Evolutionary conservation across 2,329 filamentous ascomycete species (phyloP).

Genomic region (Aspergillus viridinutans): DNA sequence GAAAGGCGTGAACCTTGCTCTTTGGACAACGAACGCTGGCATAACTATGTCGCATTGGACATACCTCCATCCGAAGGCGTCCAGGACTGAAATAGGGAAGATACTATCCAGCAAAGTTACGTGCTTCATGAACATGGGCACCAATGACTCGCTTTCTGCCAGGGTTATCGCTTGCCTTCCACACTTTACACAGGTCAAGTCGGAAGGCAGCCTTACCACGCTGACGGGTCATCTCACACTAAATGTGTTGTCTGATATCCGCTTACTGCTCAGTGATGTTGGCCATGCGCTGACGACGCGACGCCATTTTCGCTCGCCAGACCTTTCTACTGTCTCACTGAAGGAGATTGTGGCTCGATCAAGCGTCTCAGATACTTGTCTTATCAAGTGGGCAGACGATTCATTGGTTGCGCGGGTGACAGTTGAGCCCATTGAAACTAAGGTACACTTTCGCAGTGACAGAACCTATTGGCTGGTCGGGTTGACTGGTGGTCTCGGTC

Average conservation of each 20-base stretch:
- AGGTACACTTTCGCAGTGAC: constrained; percentile 11
- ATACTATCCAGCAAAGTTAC: neutral
- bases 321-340: neutral
- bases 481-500: constrained; percentile 27
- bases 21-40: neutral
- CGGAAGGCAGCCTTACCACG: neutral
- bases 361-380: neutral
- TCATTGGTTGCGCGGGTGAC: neutral
- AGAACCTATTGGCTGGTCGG: constrained; percentile 31
- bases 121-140: neutral
- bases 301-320: neutral
- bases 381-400: neutral
- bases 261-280: neutral
- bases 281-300: neutral
- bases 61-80: neutral
- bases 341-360: neutral
- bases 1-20: neutral
- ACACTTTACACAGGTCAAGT: neutral
- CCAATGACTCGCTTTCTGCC: neutral
- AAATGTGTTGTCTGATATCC: neutral
- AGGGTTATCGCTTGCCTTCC: neutral
- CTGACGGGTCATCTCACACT: neutral
- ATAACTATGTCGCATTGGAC: neutral
- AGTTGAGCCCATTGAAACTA: constrained; percentile 1
- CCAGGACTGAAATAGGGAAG: neutral